Conservation (phyloP, 306 rosid genomes). For the Clitoria ternatea region DNA sequence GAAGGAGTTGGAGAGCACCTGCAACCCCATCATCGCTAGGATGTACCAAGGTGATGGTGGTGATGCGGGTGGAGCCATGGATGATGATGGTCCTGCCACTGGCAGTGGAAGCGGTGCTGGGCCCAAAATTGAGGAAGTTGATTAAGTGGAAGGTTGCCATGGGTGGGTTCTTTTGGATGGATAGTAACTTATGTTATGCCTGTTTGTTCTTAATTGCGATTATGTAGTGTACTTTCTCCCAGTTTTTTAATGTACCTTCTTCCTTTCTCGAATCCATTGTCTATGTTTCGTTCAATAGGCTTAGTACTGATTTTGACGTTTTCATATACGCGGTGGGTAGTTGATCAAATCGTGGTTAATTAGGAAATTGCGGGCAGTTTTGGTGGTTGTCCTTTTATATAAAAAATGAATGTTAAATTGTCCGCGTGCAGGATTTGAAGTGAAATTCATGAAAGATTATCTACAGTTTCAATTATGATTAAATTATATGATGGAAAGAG, state of each 20-base stretch:
- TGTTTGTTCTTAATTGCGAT: not conserved
- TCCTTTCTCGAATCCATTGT: no score
- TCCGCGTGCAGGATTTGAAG: no score
- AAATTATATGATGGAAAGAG: no score
- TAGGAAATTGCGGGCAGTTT: no score
- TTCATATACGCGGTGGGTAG: no score
- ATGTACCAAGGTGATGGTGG: conserved; percentile 54
- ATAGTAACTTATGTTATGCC: not conserved
- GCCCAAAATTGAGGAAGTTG: conserved; percentile 57
- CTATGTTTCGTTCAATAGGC: no score
- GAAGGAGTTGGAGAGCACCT: conserved; percentile 54
- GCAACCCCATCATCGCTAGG: conserved; percentile 56
- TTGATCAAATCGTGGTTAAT: no score
- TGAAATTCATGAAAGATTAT: no score
- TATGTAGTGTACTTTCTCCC: not conserved
- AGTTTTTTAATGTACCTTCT: not conserved
- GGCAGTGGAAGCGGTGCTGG: conserved; percentile 45
- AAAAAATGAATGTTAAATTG: no score
- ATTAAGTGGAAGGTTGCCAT: not conserved
- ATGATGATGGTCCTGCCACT: conserved; percentile 45
- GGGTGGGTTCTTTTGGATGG: not conserved
- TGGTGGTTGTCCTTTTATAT: no score
- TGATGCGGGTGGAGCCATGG: conserved; percentile 44
- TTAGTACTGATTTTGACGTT: not conserved
- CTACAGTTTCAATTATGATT: no score